These are phyloP conservation scores for Clonostachys chloroleuca DNA, from an alignment of 2,329 filamentous ascomycete species.

Conservation along the genomic window DNA sequence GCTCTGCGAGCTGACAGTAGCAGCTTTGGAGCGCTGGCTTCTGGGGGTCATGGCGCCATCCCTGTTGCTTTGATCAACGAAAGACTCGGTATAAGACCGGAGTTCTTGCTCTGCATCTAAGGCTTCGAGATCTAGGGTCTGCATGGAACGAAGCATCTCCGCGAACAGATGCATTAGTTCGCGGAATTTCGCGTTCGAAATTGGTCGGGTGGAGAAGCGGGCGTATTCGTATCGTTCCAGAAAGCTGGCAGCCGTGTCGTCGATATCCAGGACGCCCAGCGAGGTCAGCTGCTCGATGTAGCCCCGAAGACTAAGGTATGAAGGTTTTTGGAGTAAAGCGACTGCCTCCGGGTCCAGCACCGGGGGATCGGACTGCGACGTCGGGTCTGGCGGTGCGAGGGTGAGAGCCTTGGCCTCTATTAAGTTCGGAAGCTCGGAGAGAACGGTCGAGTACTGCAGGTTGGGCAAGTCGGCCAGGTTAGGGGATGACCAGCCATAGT, in stretches of 20 bases:
- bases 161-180: slow-evolving; percentile 82
- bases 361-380: slow-evolving; percentile 27
- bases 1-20: slow-evolving; percentile 20
- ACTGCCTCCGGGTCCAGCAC: slow-evolving; percentile 64
- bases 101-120: slow-evolving; percentile 29
- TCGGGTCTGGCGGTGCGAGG: slow-evolving; percentile 58
- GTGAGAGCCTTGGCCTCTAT: slow-evolving; percentile 93
- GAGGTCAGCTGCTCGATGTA: slow-evolving; percentile 70
- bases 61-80: slow-evolving; percentile 10
- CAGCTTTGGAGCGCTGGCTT: slow-evolving; percentile 30
- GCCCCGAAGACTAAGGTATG: slow-evolving; percentile 69
- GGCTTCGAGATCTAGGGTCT: slow-evolving; percentile 49
- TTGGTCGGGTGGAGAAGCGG: slow-evolving; percentile 69
- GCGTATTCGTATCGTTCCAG: slow-evolving; percentile 76
- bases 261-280: slow-evolving; percentile 53
- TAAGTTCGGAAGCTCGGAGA: slow-evolving; percentile 80
- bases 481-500: slow-evolving; percentile 86
- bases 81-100: background rate
- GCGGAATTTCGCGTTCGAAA: slow-evolving; percentile 69
- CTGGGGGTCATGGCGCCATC: slow-evolving; percentile 35
- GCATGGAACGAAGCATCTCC: slow-evolving; percentile 73
- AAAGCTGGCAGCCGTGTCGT: slow-evolving; percentile 54
- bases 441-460: slow-evolving; percentile 77
- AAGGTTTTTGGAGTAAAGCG: slow-evolving; percentile 65
- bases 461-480: slow-evolving; percentile 69